Base-by-base conservation (phyloP, 2,329 filamentous ascomycete genomes). In the Trichoderma sp. region DNA sequence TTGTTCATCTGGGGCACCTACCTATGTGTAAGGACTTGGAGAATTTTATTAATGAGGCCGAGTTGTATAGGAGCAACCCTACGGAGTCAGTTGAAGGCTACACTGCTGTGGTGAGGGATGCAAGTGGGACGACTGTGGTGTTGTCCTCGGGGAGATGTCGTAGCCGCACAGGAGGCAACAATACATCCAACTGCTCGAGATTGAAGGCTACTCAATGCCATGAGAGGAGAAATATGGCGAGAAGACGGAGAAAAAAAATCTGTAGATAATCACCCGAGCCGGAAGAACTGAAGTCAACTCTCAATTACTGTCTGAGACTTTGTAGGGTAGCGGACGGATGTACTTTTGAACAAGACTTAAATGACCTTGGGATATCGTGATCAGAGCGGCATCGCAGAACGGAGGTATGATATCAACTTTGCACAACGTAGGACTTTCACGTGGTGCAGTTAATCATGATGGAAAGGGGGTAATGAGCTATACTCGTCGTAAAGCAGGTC, bases 91-190 rank as follows among this genome's bases (percentile, higher is more conserved):
- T 2, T 10, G 30, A 12, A 34, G 10, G 30, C 30, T 34, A 34
- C 30, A 10, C 4, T 34, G 28, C 6, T 5, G 28, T 30, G 28
- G 7, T 30, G 28, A 30, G 26, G 30, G 48, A 6, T n/a, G 17
- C 2, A n/a, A 4, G n/a, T n/a, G 48, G 3, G 3, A 28, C 9
- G n/a, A 9, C 30, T 0, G 17, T 4, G 4, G 0, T 50, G 24
- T 5, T 30, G 48, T 30, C 26, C n/a, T 51, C 48, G 26, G 48
- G 24, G 14, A 6, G 50, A 52, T 30, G 30, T 9, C 9, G n/a
- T 34, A 30, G 17, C 28, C 50, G 26, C 28, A 6, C 34, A 34
- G n/a, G 28, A 52, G 19, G 5, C 9, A 34, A 52, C 26, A 39
- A 19, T 52, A 34, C 2, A 12, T 26, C 50, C 50, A 26, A 52